A percentile compares a stretch with the other conserved stretches of the same genome.
These are phyloP conservation scores for Ophiocordyceps sinensis DNA, from an alignment of 2,329 filamentous ascomycete species.

Conservation along the genomic window DNA sequence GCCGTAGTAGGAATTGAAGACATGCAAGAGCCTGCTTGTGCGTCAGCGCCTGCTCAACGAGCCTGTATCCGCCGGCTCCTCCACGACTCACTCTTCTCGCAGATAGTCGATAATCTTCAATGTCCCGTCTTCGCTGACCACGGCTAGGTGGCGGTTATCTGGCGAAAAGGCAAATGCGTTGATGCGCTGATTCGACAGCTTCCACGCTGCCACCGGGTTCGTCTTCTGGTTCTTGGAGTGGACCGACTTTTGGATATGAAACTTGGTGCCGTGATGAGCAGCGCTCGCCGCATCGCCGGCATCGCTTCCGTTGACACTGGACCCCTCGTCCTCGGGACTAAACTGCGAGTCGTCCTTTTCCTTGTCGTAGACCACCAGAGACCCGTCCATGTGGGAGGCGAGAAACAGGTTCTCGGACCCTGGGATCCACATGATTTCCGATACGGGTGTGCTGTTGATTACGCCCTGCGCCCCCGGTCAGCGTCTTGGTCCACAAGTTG, in stretches of 20 bases:
- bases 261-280: conserved; percentile 23
- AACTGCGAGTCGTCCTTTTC: conserved; percentile 85
- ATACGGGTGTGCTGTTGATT: conserved; percentile 75
- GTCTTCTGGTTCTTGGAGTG: conserved; percentile 86
- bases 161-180: conserved; percentile 90
- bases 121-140: conserved; percentile 83
- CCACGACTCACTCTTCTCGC: conserved; percentile 57
- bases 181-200: conserved; percentile 77
- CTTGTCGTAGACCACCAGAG: conserved; percentile 89
- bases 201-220: conserved; percentile 89
- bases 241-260: conserved; percentile 79
- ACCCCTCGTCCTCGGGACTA: conserved; percentile 47
- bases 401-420: conserved; percentile 88
- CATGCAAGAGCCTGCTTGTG: conserved; percentile 53
- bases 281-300: conserved; percentile 19
- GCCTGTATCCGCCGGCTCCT: neutral
- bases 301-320: conserved; percentile 53
- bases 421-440: conserved; percentile 84
- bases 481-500: neutral
- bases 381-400: conserved; percentile 82
- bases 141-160: conserved; percentile 71
- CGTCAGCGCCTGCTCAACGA: conserved; percentile 3
- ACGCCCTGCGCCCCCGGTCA: conserved; percentile 42
- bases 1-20: conserved; percentile 87
- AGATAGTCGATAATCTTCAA: conserved; percentile 85